Percentiles rank a stretch among this genome's conserved stretches.
Evolutionary conservation across 208 protist genomes (phyloP).

Genomic region (Trypanosoma cruzi): DNA sequence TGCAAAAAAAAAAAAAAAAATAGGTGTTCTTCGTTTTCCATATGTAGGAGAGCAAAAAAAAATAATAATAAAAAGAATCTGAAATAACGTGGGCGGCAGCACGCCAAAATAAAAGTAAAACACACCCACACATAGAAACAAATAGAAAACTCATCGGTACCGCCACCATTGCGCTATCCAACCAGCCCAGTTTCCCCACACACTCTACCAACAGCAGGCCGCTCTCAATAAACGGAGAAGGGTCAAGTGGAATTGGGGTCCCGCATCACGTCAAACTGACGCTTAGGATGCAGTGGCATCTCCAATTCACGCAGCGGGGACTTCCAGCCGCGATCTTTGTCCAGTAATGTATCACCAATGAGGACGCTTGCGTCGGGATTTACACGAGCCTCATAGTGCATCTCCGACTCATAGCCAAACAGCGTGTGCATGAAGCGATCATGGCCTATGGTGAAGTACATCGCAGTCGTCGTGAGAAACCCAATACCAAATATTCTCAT

Average conservation of each 20-base stretch:
- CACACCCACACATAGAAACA: not conserved
- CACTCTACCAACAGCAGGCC: not conserved
- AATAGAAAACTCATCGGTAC: not conserved
- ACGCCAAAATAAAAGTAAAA: not conserved
- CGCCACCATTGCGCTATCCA: not conserved
- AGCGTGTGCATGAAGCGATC: conserved; percentile 85
- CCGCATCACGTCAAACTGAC: conserved; percentile 79
- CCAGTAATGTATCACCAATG: conserved; percentile 39
- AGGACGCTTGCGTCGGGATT: conserved; percentile 56
- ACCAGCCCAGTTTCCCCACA: not conserved
- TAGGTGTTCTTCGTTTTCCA: too few relatives aligned
- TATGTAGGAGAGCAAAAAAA: conserved; percentile 4
- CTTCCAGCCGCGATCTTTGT: conserved; percentile 68
- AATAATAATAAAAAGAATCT: not conserved
- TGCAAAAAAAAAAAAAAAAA: not conserved
- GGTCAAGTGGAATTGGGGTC: conserved; percentile 63
- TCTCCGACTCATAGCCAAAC: conserved; percentile 91
- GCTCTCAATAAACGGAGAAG: not conserved
- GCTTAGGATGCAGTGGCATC: conserved; percentile 64
- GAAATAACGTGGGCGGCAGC: not conserved
- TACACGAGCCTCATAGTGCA: conserved; percentile 86
- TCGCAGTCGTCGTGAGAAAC: conserved; percentile 34
- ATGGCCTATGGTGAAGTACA: conserved; percentile 82
- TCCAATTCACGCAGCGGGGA: conserved; percentile 80
- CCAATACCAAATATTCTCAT: conserved; percentile 75